A percentile compares a stretch with the other conserved stretches of the same genome.
These are phyloP conservation scores for Boletales sp. DNA, from an alignment of 768 basidiomycete species.

Conservation along the genomic window DNA sequence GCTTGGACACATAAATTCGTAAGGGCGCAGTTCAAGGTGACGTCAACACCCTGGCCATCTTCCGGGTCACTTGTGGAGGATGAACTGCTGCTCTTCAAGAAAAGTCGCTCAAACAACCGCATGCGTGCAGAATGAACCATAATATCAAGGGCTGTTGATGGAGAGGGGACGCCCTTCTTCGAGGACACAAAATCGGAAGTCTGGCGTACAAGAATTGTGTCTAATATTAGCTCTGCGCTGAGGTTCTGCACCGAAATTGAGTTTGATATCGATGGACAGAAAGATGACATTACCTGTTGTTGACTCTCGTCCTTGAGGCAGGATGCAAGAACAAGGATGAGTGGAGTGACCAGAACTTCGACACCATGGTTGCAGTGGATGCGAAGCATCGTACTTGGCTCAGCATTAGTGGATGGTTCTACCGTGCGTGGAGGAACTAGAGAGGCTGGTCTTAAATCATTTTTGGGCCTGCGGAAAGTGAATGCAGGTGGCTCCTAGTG, in stretches of 20 bases:
- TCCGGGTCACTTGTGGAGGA: neutral
- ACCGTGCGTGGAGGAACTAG: constrained; percentile 2
- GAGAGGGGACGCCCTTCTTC: constrained; percentile 8
- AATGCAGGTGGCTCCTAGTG: constrained; percentile 11
- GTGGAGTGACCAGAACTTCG: constrained; percentile 51
- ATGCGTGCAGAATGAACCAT: constrained; percentile 37
- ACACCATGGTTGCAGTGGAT: constrained; percentile 37
- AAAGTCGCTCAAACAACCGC: constrained; percentile 47
- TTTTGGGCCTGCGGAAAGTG: constrained; percentile 6
- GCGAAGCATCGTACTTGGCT: constrained; percentile 28
- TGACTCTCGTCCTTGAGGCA: constrained; percentile 47
- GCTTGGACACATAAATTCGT: constrained; percentile 14
- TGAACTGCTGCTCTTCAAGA: constrained; percentile 4
- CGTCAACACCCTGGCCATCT: constrained; percentile 12
- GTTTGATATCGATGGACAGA: neutral
- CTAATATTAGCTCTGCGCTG: constrained; percentile 38
- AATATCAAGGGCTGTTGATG: constrained; percentile 38
- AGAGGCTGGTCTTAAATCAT: neutral
- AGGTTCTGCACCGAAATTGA: constrained; percentile 27
- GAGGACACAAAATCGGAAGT: constrained; percentile 31
- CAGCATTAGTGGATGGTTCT: neutral
- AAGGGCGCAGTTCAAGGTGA: constrained; percentile 15
- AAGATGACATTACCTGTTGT: constrained; percentile 37
- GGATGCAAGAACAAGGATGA: constrained; percentile 43
- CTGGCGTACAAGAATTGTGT: constrained; percentile 40